Percentiles rank a stretch among this genome's conserved stretches.
phyloP scores from a whole-genome alignment of 108 stramenopile genomes.

The Cyclotella choctawhatcheeana region DNA sequence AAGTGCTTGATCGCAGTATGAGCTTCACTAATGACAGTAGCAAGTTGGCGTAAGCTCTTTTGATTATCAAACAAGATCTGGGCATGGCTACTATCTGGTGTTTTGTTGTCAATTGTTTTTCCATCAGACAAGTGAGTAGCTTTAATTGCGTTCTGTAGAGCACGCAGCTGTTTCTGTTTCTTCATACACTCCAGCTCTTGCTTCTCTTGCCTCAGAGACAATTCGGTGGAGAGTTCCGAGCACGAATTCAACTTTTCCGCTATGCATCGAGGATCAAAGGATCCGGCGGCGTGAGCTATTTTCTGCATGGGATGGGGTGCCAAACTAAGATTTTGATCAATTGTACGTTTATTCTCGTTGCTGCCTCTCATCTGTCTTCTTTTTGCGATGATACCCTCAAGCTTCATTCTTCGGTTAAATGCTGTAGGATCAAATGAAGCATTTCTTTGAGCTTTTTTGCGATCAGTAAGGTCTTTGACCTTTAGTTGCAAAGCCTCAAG shows the following conservation, averaged over 20 bases:
- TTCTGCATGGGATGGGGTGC: conserved; percentile 19
- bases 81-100: not conserved
- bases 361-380: conserved; percentile 5
- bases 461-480: conserved; percentile 18
- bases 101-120: not conserved
- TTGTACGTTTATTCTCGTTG: not conserved
- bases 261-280: conserved; percentile 13
- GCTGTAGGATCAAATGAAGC: conserved; percentile 14
- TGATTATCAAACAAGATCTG: conserved; percentile 5
- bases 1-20: conserved; percentile 6
- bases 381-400: conserved; percentile 11
- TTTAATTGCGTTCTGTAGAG: not conserved
- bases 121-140: not conserved
- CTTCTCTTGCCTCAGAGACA: conserved; percentile 21
- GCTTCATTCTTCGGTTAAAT: conserved; percentile 17
- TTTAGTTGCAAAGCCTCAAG: conserved; percentile 1
- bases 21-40: conserved; percentile 1
- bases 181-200: conserved; percentile 15
- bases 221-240: not conserved
- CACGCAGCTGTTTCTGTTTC: conserved; percentile 17
- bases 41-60: conserved; percentile 1
- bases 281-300: conserved; percentile 12
- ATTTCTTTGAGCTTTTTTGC: conserved; percentile 5
- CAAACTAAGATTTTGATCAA: not conserved
- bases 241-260: conserved; percentile 17